phyloP scores from a whole-genome alignment of 1,139 yeast genomes.

The Taphrina flavorubra region DNA sequence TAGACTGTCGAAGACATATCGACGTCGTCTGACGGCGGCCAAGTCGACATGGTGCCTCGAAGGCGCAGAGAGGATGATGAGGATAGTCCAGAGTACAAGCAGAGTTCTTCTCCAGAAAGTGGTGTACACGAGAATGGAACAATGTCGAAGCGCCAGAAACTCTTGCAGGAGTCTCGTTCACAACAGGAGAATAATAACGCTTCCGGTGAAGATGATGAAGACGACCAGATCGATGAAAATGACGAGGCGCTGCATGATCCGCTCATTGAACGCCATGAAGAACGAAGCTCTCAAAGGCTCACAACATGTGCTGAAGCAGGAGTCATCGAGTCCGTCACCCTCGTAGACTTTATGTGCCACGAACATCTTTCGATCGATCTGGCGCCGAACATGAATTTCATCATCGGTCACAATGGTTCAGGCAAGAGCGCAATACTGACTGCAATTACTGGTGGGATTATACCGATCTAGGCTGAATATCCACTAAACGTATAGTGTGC shows the following conservation, averaged over 20 bases:
- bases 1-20: background rate
- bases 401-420: constrained; percentile 92
- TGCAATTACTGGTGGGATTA: constrained; percentile 63
- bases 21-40: background rate
- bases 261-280: background rate
- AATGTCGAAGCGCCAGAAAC: background rate
- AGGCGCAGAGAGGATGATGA: background rate
- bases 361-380: constrained; percentile 73
- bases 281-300: constrained; percentile 1
- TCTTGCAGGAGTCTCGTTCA: background rate
- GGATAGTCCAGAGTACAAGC: background rate
- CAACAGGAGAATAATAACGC: background rate
- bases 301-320: constrained; percentile 42
- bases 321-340: constrained; percentile 40
- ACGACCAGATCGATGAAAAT: background rate
- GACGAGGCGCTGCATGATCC: constrained; percentile 17
- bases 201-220: constrained; percentile 8
- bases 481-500: constrained; percentile 59
- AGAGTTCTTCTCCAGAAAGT: background rate
- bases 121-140: background rate
- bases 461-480: background rate
- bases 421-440: constrained; percentile 94
- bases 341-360: constrained; percentile 59
- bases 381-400: constrained; percentile 86
- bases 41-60: background rate